Evolutionary conservation across 2,329 filamentous ascomycete genomes (phyloP).

Genomic region (Trichophyton verrucosum): DNA sequence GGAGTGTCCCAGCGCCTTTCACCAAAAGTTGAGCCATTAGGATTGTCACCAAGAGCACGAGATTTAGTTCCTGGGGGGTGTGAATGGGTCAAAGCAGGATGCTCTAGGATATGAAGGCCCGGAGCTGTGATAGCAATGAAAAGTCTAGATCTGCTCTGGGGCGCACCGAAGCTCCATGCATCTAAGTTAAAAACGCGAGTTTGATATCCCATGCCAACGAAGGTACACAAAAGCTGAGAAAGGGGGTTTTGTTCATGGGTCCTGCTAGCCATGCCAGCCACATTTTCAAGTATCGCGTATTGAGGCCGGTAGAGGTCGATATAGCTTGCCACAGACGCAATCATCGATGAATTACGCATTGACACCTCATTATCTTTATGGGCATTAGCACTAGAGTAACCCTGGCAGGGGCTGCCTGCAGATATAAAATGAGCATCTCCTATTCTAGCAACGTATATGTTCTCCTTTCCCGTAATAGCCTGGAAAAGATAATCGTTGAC

Average conservation of each 20-base stretch:
- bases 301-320: slow-evolving; percentile 62
- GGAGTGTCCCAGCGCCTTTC: slow-evolving; percentile 35
- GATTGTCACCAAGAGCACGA: slow-evolving; percentile 43
- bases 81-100: slow-evolving; percentile 51
- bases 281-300: slow-evolving; percentile 71
- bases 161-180: slow-evolving; percentile 54
- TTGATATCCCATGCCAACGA: slow-evolving; percentile 70
- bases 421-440: slow-evolving; percentile 57
- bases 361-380: slow-evolving; percentile 45
- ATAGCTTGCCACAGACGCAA: slow-evolving; percentile 62
- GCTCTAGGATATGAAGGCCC: slow-evolving; percentile 43
- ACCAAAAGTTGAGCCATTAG: slow-evolving; percentile 50
- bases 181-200: slow-evolving; percentile 55
- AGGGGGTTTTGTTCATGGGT: slow-evolving; percentile 50
- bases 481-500: slow-evolving; percentile 54
- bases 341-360: slow-evolving; percentile 59
- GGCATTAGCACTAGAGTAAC: slow-evolving; percentile 54
- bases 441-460: slow-evolving; percentile 40
- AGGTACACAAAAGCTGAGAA: slow-evolving; percentile 57
- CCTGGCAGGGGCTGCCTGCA: slow-evolving; percentile 66
- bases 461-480: slow-evolving; percentile 42
- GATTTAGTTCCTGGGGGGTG: slow-evolving; percentile 35
- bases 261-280: slow-evolving; percentile 49
- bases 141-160: slow-evolving; percentile 53
- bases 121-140: slow-evolving; percentile 63